phyloP scores from a whole-genome alignment of 345 rosid genomes.

The Diplotaxis tenuifolia region DNA sequence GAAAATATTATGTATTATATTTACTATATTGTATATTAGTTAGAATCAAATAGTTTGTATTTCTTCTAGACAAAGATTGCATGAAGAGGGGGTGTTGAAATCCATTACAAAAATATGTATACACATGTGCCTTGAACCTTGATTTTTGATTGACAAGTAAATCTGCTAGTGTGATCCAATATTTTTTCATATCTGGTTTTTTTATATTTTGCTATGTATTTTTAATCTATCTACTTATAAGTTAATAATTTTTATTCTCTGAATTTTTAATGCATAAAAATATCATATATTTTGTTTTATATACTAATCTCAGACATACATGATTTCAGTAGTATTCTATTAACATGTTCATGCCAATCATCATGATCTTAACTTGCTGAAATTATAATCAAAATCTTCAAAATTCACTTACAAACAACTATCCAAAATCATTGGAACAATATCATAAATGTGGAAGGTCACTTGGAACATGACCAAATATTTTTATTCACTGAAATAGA shows the following conservation, averaged over 20 bases:
- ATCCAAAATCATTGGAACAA: neutral
- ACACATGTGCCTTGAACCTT: too few relatives aligned
- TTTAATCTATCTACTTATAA: neutral
- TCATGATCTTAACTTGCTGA: neutral
- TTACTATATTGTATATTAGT: neutral
- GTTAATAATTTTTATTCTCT: too few relatives aligned
- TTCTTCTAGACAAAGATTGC: too few relatives aligned
- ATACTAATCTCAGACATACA: neutral
- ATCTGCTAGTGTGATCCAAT: neutral
- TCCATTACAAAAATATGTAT: too few relatives aligned
- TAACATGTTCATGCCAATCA: neutral
- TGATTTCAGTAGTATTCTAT: neutral
- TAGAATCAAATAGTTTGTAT: neutral
- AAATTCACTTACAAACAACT: neutral
- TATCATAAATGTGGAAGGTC: neutral
- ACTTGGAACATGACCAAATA: neutral
- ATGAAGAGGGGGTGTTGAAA: neutral
- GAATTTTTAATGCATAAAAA: too few relatives aligned
- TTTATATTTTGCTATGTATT: neutral
- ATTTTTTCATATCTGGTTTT: neutral
- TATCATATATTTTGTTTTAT: neutral
- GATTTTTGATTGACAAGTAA: neutral
- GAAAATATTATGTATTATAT: neutral
- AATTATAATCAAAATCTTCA: neutral
- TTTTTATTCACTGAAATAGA: too few relatives aligned